Percentiles rank a stretch among this genome's conserved stretches.
These are phyloP conservation scores for Myotisia sp. DNA, from an alignment of 2,329 filamentous ascomycete genomes.

Conservation along the genomic window DNA sequence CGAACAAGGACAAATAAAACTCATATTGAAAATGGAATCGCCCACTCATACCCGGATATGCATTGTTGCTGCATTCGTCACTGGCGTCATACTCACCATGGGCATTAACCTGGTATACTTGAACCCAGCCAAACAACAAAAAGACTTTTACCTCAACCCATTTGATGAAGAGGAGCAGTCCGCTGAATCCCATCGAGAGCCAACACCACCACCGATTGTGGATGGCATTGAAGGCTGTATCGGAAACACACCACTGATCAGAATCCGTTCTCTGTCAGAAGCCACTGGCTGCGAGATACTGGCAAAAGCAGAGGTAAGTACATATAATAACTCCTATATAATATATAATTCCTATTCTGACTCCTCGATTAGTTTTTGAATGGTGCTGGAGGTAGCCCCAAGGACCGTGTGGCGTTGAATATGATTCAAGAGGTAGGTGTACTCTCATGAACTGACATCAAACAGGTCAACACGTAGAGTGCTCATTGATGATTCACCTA, in stretches of 20 bases:
- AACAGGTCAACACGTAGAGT: background rate
- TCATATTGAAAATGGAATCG: slow-evolving; percentile 15
- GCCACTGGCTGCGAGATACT: slow-evolving; percentile 81
- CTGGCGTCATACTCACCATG: slow-evolving; percentile 60
- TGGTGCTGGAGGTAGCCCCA: slow-evolving; percentile 82
- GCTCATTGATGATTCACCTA: slow-evolving; percentile 18
- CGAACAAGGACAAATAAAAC: no score
- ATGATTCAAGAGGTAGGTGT: slow-evolving; percentile 65
- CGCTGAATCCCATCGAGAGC: background rate
- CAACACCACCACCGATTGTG: slow-evolving; percentile 37
- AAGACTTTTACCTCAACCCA: no score
- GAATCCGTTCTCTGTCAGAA: slow-evolving; percentile 69
- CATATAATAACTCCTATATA: background rate
- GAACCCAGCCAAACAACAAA: no score
- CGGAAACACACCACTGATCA: slow-evolving; percentile 79
- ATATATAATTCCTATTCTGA: slow-evolving; percentile 8
- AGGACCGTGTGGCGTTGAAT: slow-evolving; percentile 82
- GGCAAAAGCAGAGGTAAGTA: slow-evolving; percentile 65
- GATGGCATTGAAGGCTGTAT: slow-evolving; percentile 84
- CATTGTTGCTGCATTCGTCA: slow-evolving; percentile 55
- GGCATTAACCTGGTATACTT: slow-evolving; percentile 58
- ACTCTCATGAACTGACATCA: background rate
- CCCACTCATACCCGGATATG: slow-evolving; percentile 30
- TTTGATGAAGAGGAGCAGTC: background rate
- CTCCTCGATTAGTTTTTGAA: slow-evolving; percentile 60